Percentiles rank a stretch among this genome's conserved stretches.
These are phyloP conservation scores for Lunularia cruciata DNA, from an alignment of 225 moss, liverwort and hornwort genomes.

Conservation along the genomic window DNA sequence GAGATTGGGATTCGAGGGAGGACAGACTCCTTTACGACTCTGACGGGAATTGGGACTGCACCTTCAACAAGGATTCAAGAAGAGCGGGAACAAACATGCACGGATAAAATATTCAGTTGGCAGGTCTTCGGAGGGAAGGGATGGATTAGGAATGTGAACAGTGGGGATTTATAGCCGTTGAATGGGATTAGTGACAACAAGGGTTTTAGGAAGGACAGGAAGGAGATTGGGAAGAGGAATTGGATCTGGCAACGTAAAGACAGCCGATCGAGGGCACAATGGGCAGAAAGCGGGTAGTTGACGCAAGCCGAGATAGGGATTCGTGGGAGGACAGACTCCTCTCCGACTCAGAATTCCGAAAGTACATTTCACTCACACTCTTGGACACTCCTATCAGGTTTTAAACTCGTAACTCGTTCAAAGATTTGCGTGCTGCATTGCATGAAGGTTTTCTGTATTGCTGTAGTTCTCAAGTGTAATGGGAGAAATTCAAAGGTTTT, in stretches of 20 bases:
- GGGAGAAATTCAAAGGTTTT: no score
- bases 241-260: constrained; percentile 98
- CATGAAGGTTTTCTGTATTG: no score
- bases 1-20: constrained; percentile 85
- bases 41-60: no score
- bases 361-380: constrained; percentile 78
- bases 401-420: background rate
- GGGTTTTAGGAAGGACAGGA: constrained; percentile 86
- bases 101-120: no score
- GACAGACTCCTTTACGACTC: constrained; percentile 88
- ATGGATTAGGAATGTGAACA: constrained; percentile 42
- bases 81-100: no score
- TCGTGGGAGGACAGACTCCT: constrained; percentile 98
- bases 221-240: constrained; percentile 86
- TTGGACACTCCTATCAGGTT: constrained; percentile 79
- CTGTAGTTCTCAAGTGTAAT: no score
- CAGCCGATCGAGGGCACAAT: constrained; percentile 89
- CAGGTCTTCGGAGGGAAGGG: constrained; percentile 43
- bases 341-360: constrained; percentile 88
- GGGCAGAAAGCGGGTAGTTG: constrained; percentile 98
- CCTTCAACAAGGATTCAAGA: no score
- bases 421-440: no score
- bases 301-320: constrained; percentile 75
- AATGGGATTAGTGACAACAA: constrained; percentile 84
- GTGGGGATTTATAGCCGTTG: constrained; percentile 77